Base-by-base conservation (phyloP, 495 filamentous ascomycete genomes). In the Cairneyella variabilis region DNA sequence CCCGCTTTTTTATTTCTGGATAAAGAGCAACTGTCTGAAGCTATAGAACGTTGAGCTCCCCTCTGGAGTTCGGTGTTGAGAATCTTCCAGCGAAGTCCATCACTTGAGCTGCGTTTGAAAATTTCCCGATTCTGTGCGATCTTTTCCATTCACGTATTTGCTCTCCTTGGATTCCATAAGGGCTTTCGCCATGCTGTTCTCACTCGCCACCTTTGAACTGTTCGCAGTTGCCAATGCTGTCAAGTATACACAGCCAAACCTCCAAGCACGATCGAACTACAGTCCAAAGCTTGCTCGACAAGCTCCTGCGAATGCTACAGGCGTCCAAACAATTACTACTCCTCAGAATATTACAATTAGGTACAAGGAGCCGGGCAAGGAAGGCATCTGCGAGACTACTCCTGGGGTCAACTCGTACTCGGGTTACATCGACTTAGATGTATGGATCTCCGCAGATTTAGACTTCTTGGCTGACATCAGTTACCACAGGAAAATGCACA, bases 281-380 rank as follows among this genome's bases (percentile, higher is more conserved):
- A 36, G 16, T 25, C 54, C 39, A 18, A 36, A 44, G 9, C 46
- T 37, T 38, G 25, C 38, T 16, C 16, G 48, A 44, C 45, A 44
- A 20, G n/a, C 26, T 39, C 48, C 57, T 6, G 65, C 71, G 7
- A 69, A 79, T 44, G 72, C 82, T 9, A 76, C 69, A 1, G 76
- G 69, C 12, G 76, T 85, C 20, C 81, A 73, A 51, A 78, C 78
- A 3, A 77, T 84, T 43, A 74, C 70, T 21, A 81, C 83, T 0
- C 78, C 82, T 10, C 76, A 76, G 45, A 78, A 78, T 48, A 73
- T 72, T 54, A 53, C 62, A 8, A 78, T 81, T 36, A 66, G 75
- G 7, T 79, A 77, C 58, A 80, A 78, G 61, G 66, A 79, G 58
- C 76, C 77, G 3, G 76, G 75, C 3, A 68, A 71, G 22, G 65